Percentiles rank a stretch among this genome's conserved stretches.
These are phyloP conservation scores for Centaurea solstitialis DNA, from an alignment of 129 eudicot species.

Conservation along the genomic window DNA sequence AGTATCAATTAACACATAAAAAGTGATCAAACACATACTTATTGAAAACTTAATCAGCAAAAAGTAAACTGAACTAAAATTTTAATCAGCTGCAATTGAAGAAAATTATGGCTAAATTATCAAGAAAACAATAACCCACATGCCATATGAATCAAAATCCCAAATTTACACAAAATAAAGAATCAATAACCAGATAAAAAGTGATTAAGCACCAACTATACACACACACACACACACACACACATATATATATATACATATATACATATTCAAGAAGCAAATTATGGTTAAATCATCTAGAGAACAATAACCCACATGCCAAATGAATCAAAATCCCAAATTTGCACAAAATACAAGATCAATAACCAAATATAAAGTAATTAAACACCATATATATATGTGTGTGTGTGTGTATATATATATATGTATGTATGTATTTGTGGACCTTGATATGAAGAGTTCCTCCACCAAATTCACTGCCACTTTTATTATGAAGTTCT, in stretches of 20 bases:
- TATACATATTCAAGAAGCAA: too few species aligned
- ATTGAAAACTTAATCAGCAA: background rate
- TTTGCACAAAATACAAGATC: background rate
- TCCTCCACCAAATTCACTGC: constrained; percentile 89
- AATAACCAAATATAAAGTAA: background rate
- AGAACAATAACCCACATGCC: constrained; percentile 11
- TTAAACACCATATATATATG: background rate
- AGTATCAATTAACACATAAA: background rate
- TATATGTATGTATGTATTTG: background rate
- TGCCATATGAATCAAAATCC: constrained; percentile 1
- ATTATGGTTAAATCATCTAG: background rate
- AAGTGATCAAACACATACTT: background rate
- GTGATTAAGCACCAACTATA: background rate
- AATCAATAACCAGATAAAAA: background rate
- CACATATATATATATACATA: too few species aligned
- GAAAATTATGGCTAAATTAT: background rate
- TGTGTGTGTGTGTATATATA: too few species aligned
- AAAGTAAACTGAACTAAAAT: background rate
- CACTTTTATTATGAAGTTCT: constrained; percentile 80
- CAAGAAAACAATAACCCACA: constrained; percentile 13
- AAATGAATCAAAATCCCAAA: background rate
- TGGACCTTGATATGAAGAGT: constrained; percentile 90
- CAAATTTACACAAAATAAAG: background rate
- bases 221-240: too few species aligned
- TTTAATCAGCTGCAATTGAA: background rate